A percentile compares a stretch with the other conserved stretches of the same genome.
phyloP scores from a whole-genome alignment of 306 rosid genomes.

The Carpinus fangiana region DNA sequence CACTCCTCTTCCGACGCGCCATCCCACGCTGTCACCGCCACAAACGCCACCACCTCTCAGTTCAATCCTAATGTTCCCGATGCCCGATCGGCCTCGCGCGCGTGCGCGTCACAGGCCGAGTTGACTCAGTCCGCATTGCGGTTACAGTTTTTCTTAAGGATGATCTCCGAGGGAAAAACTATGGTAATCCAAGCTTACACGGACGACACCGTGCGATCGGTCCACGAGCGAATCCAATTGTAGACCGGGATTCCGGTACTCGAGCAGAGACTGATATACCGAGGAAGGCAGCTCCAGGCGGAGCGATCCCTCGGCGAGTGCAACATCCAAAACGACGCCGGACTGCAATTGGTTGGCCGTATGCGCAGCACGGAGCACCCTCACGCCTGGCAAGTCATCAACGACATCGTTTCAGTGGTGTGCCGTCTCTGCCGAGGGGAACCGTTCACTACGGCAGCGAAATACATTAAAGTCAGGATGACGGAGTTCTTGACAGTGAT shows the following conservation, averaged over 20 bases:
- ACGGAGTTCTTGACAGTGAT: slow-evolving; percentile 29
- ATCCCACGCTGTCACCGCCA: slow-evolving; percentile 5
- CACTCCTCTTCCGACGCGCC: slow-evolving; percentile 32
- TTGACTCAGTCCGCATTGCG: slow-evolving; percentile 25
- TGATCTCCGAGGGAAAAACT: slow-evolving; percentile 46
- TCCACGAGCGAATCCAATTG: slow-evolving; percentile 40
- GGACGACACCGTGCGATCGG: slow-evolving; percentile 52
- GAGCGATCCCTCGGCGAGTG: slow-evolving; percentile 60
- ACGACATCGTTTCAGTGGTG: slow-evolving; percentile 40
- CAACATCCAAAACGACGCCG: slow-evolving; percentile 59
- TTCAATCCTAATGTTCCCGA: slow-evolving; percentile 39
- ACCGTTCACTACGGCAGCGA: slow-evolving; percentile 23
- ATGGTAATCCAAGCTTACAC: slow-evolving; percentile 54
- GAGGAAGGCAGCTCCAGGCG: slow-evolving; percentile 61
- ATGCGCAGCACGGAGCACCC: slow-evolving; percentile 58
- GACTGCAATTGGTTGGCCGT: slow-evolving; percentile 56
- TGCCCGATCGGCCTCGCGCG: slow-evolving; percentile 26
- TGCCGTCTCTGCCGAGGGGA: slow-evolving; percentile 57
- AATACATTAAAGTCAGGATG: slow-evolving; percentile 36
- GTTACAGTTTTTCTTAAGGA: slow-evolving; percentile 67
- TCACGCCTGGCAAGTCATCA: slow-evolving; percentile 43
- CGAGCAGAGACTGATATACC: slow-evolving; percentile 59
- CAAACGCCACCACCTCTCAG: slow-evolving; percentile 12
- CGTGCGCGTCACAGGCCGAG: slow-evolving; percentile 16
- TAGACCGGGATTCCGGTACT: slow-evolving; percentile 47